These are phyloP conservation scores for Hanseniaspora thailandica DNA, from an alignment of 805 yeast genomes.

Conservation along the genomic window DNA sequence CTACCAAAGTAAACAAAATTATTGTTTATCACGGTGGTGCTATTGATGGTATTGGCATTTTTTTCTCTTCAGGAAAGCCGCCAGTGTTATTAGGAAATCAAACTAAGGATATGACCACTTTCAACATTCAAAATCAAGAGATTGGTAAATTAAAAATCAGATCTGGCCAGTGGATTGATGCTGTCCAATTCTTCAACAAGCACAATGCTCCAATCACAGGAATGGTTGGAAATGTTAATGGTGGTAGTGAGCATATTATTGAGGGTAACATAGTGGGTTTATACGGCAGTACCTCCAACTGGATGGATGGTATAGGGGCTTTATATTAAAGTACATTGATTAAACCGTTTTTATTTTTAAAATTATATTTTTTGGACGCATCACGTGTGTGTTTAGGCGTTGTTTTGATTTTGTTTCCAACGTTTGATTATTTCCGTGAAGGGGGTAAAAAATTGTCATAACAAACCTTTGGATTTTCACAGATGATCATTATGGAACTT, in stretches of 20 bases:
- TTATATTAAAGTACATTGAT: conserved; percentile 30
- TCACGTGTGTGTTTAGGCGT: not conserved
- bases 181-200: conserved; percentile 54
- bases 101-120: conserved; percentile 43
- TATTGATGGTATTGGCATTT: conserved; percentile 66
- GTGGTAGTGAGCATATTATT: conserved; percentile 50
- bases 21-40: conserved; percentile 66
- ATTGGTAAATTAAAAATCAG: conserved; percentile 52
- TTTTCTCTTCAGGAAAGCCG: conserved; percentile 22
- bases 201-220: conserved; percentile 41
- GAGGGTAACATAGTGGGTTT: conserved; percentile 56
- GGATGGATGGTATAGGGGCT: conserved; percentile 69
- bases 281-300: conserved; percentile 52
- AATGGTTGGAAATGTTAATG: conserved; percentile 56
- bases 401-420: too few relatives aligned
- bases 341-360: too few relatives aligned
- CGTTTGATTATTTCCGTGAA: too few relatives aligned
- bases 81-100: conserved; percentile 40
- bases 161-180: conserved; percentile 85
- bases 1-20: conserved; percentile 34
- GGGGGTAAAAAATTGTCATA: too few relatives aligned
- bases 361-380: not conserved
- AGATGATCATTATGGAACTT: too few relatives aligned
- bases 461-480: too few relatives aligned
- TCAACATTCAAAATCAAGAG: conserved; percentile 46